Percentiles rank a stretch among this genome's conserved stretches.
These are phyloP conservation scores for Tylopilus sp. DNA, from an alignment of 1,284 basidiomycete genomes.

Conservation along the genomic window DNA sequence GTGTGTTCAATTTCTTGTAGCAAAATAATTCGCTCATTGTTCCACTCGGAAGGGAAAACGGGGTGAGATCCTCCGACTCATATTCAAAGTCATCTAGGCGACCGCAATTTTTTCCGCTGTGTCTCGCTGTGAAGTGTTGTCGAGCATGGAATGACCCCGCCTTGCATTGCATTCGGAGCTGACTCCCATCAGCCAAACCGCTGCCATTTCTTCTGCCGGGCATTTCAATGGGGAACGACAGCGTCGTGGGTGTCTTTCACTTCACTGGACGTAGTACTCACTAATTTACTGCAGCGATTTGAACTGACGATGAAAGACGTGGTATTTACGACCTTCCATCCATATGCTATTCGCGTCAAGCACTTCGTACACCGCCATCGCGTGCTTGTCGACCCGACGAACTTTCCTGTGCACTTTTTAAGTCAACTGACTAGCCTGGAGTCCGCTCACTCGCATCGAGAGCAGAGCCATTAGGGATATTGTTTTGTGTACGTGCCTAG, in stretches of 20 bases:
- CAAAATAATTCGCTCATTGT: neutral
- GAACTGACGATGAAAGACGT: constrained; percentile 2
- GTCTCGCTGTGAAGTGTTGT: constrained; percentile 40
- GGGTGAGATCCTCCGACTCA: constrained; percentile 47
- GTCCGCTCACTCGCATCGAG: constrained; percentile 38
- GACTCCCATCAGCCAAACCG: constrained; percentile 44
- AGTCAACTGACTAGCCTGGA: constrained; percentile 37
- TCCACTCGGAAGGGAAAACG: neutral
- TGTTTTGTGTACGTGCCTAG: constrained; percentile 35
- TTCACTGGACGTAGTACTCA: neutral
- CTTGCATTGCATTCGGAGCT: constrained; percentile 51
- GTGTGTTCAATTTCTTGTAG: constrained; percentile 3
- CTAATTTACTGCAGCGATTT: constrained; percentile 17
- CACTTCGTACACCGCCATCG: constrained; percentile 39
- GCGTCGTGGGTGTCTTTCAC: constrained; percentile 11
- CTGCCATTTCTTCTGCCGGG: constrained; percentile 45
- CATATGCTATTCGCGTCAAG: constrained; percentile 47
- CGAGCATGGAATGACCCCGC: constrained; percentile 55
- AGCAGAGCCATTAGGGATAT: constrained; percentile 34
- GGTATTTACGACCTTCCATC: constrained; percentile 34
- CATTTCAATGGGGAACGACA: constrained; percentile 7
- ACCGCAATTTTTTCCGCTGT: constrained; percentile 31
- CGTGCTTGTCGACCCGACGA: constrained; percentile 27
- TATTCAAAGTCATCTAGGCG: constrained; percentile 39
- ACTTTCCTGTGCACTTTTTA: constrained; percentile 24